Evolutionary conservation across 345 rosid genomes (phyloP).

Genomic region (Euphorbia peplus): DNA sequence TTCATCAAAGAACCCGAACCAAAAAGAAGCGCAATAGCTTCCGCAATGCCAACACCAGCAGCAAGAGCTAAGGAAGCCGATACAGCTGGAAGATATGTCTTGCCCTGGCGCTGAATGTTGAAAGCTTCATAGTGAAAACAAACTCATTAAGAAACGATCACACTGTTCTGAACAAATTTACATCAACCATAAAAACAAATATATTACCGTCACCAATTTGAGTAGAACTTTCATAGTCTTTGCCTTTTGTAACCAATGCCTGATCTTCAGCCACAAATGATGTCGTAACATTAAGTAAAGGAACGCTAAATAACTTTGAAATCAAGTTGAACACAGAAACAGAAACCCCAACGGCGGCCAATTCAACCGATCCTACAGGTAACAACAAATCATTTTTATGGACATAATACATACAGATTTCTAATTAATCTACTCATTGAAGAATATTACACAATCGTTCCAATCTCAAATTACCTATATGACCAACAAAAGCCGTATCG

Average conservation of each 20-base stretch:
- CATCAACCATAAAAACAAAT: neutral
- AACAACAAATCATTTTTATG: neutral
- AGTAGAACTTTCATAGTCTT: constrained; percentile 13
- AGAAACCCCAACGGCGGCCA: constrained; percentile 92
- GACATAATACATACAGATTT: neutral
- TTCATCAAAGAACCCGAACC: constrained; percentile 79
- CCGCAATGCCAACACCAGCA: constrained; percentile 73
- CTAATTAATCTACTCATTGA: neutral
- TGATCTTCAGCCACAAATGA: constrained; percentile 97
- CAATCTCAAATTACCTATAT: constrained; percentile 70
- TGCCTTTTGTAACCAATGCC: constrained; percentile 33
- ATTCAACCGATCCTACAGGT: constrained; percentile 65
- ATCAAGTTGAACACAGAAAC: constrained; percentile 80
- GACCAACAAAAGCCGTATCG: constrained; percentile 88
- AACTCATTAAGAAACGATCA: neutral
- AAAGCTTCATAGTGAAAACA: constrained; percentile 27
- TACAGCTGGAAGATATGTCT: constrained; percentile 64
- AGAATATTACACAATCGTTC: too few relatives aligned
- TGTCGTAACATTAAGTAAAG: constrained; percentile 79
- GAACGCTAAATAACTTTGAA: constrained; percentile 82
- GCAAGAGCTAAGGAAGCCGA: constrained; percentile 86
- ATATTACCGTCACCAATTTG: constrained; percentile 23
- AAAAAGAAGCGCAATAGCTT: constrained; percentile 63
- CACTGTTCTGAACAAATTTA: neutral
- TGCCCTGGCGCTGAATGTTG: constrained; percentile 29